Evolutionary conservation across 2,329 filamentous ascomycete genomes (phyloP), one percentile per base, ranked within the genome.

Genomic region (Colletotrichum tanaceti): DNA sequence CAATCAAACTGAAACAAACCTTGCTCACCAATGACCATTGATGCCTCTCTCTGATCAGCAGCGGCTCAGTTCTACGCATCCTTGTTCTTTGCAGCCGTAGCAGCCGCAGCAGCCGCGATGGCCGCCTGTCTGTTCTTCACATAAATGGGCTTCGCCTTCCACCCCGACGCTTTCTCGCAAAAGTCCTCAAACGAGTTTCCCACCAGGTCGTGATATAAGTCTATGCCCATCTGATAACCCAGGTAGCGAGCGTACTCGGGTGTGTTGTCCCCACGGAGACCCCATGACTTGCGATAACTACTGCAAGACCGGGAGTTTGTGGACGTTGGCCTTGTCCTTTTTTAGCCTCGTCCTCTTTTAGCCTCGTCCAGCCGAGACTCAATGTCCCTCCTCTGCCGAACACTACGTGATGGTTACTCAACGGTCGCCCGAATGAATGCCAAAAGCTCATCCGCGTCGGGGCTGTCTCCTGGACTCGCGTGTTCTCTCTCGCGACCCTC

Each of bases 191-290:
- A 58, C 5, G 62, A 39, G 4, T 41, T 65, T 2, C 38, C 53
- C 24, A 41, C 54, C 39, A 87, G 77, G 22, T 86, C 84, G 3
- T 86, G 86, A 72, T 87, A 89, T 28, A 89, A 76, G 20, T 88
- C 83, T 71, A 82, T 83, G 39, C 78, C 80, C 62, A 81, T 78
- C 20, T 88, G 67, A 73, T 88, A 88, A 2, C 86, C 86, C 5
- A 89, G 77, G 69, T 87, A 88, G 58, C 80, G 77, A 13, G 87
- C 87, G 70, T 82, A 79, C 63, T 85, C 82, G 0, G 82, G 84
- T 11, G 78, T 83, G 73, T 87, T 87, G 70, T 90, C 86, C 1
- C 81, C 83, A 1, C 86, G 79, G 24, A 87, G 35, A 18, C 79
- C 81, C 79, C 79, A 83, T 0, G 81, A 83, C 43, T 82, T 73